Percentiles rank a stretch among this genome's conserved stretches.
phyloP scores from a whole-genome alignment of 2,329 filamentous ascomycete species.

The Xylariaceae sp. region DNA sequence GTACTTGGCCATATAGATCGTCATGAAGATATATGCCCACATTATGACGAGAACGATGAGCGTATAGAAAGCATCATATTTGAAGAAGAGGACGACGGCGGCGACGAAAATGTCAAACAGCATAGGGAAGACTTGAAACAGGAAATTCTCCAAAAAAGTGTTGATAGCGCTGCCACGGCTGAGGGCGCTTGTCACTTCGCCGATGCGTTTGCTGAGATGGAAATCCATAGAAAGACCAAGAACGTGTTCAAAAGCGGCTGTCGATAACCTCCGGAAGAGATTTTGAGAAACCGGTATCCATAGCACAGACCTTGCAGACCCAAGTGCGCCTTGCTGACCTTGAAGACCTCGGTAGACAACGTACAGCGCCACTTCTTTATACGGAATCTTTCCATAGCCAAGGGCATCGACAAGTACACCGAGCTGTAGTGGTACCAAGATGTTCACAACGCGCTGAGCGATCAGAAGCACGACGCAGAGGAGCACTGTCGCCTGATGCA shows the following conservation, averaged over 20 bases:
- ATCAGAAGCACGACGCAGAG: conserved; percentile 40
- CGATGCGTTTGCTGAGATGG: conserved; percentile 48
- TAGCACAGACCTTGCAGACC: conserved; percentile 38
- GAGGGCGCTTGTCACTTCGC: conserved; percentile 47
- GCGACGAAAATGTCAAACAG: conserved; percentile 48
- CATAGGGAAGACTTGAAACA: conserved; percentile 49
- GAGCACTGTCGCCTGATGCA: conserved; percentile 39
- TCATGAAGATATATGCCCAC: conserved; percentile 48
- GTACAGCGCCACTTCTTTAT: conserved; percentile 41
- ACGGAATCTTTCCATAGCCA: conserved; percentile 38
- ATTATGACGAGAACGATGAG: conserved; percentile 46
- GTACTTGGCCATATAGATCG: conserved; percentile 48
- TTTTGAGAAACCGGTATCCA: conserved; percentile 47
- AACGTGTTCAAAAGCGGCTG: conserved; percentile 45
- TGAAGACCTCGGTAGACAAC: conserved; percentile 42
- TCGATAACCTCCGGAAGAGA: conserved; percentile 39
- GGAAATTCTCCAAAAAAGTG: conserved; percentile 45
- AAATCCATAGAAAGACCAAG: conserved; percentile 46
- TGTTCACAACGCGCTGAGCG: conserved; percentile 40
- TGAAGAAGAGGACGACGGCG: conserved; percentile 41
- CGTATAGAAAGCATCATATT: conserved; percentile 45
- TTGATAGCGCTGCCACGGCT: conserved; percentile 46
- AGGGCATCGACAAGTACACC: conserved; percentile 39
- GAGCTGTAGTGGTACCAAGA: conserved; percentile 40
- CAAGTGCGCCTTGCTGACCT: conserved; percentile 42